Evolutionary conservation across 805 yeast genomes (phyloP), one percentile per base, ranked within the genome.

Genomic region (Wickerhamomyces alni): DNA sequence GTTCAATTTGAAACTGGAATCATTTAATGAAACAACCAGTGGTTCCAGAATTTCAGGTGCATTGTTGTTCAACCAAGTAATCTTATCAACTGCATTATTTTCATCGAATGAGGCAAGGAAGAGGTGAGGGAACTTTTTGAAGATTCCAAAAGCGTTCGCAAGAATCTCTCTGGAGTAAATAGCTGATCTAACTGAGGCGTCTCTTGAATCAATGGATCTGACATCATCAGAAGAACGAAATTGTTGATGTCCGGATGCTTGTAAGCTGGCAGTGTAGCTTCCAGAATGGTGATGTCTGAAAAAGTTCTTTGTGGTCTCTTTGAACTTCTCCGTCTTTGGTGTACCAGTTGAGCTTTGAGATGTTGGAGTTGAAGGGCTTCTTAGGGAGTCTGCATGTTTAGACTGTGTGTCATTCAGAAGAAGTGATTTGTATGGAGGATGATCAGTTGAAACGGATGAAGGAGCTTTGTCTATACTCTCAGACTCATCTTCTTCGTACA

Each of bases 21-120:
- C 69, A 22, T 59, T 51, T 13, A 72, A 47, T 1, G 74, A 61
- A 26, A 55, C 55, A 13, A 65, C 56, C 4, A 74, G 47, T 2
- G 77, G 70, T 36, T 65, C 61, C 17, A 52, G 24, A 4, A 48
- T 12, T 1, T 39, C 45, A 5, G 22, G 11, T 7, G 41, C 35
- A 9, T 26, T 33, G 1, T 18, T 21, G 9, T 31, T 3, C 15
- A 50, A 17, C 25, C 36, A 31, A 4, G 31, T 24, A 13, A 47
- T 37, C 17, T 39, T 46, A 3, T 41, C 48, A 5, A 22, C n/a
- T 2, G 17, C 30, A 3, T 44, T 38, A 0, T 16, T 24, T 4
- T 36, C 44, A 3, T 36, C 36, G 27, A 38, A 39, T 3, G 38
- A n/a, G 8, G 32, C 30, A 34, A 55, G 58, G 43, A 61, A 63